phyloP scores from a whole-genome alignment of 305 asterid species.

The Solanum hybrid region DNA sequence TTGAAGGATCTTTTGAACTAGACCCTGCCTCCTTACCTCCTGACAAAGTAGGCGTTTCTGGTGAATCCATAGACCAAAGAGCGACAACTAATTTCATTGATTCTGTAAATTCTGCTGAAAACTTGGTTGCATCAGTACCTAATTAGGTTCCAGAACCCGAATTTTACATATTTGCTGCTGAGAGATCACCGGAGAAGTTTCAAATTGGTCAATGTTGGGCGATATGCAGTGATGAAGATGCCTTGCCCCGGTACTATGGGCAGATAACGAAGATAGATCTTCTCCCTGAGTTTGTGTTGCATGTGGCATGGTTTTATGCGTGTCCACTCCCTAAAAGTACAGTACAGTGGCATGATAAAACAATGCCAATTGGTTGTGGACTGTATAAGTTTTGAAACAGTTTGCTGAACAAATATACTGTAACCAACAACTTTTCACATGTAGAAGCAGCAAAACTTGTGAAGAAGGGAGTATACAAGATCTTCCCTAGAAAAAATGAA shows the following conservation, averaged over 20 bases:
- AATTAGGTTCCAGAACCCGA: constrained; percentile 14
- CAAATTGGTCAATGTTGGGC: constrained; percentile 32
- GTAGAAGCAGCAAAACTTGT: not conserved
- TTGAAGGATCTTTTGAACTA: constrained; percentile 36
- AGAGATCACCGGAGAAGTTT: constrained; percentile 17
- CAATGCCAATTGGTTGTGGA: constrained; percentile 26
- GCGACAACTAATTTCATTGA: not conserved
- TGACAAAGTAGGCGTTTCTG: not conserved
- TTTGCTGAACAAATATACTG: not conserved
- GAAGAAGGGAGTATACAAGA: constrained; percentile 1
- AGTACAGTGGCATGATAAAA: constrained; percentile 12
- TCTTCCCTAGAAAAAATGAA: constrained; percentile 21
- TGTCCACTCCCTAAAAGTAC: not conserved
- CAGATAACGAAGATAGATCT: constrained; percentile 17
- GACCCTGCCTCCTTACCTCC: constrained; percentile 44
- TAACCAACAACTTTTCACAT: constrained; percentile 22
- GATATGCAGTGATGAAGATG: constrained; percentile 24
- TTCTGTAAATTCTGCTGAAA: not conserved
- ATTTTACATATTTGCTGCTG: constrained; percentile 20
- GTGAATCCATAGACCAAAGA: not conserved
- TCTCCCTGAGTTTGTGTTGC: constrained; percentile 7
- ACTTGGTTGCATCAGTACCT: not conserved
- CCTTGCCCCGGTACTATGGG: constrained; percentile 27
- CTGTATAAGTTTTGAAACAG: constrained; percentile 1
- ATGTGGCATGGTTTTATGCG: constrained; percentile 19